Conservation (phyloP, 257 asterid species). For the Salvia hispanica region DNA sequence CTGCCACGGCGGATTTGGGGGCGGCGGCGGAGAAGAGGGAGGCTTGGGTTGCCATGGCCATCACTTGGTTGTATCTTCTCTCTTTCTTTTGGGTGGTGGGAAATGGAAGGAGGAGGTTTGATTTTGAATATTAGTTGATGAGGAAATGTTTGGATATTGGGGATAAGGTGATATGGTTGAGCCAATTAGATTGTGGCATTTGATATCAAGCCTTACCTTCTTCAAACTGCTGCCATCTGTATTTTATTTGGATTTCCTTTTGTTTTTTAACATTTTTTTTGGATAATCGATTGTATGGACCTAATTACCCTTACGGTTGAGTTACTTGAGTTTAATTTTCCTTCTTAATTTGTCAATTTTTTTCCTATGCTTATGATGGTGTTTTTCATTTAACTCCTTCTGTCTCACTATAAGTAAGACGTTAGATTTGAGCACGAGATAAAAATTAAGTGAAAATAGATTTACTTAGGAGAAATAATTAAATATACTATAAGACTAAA, state of each 20-base stretch:
- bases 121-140: conserved; percentile 19
- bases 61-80: background rate
- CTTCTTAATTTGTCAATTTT: too few relatives aligned
- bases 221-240: conserved; percentile 25
- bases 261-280: background rate
- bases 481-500: too few relatives aligned
- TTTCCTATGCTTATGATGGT: too few relatives aligned
- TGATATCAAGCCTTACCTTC: conserved; percentile 32
- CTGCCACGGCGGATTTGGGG: conserved; percentile 30
- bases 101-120: background rate
- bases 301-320: too few relatives aligned
- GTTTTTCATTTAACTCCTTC: too few relatives aligned
- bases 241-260: background rate
- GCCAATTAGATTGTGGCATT: conserved; percentile 44
- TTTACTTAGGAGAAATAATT: too few relatives aligned
- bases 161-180: conserved; percentile 42
- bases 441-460: too few relatives aligned
- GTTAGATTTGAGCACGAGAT: too few relatives aligned
- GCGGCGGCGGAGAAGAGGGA: conserved; percentile 71
- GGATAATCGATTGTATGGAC: background rate
- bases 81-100: background rate
- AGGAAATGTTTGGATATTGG: conserved; percentile 29
- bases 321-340: too few relatives aligned
- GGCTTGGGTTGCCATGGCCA: conserved; percentile 90
- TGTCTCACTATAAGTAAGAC: too few relatives aligned